Percentiles rank a stretch among this genome's conserved stretches.
Evolutionary conservation across 2,329 filamentous ascomycete genomes (phyloP).

Genomic region (Xylariaceae sp.): DNA sequence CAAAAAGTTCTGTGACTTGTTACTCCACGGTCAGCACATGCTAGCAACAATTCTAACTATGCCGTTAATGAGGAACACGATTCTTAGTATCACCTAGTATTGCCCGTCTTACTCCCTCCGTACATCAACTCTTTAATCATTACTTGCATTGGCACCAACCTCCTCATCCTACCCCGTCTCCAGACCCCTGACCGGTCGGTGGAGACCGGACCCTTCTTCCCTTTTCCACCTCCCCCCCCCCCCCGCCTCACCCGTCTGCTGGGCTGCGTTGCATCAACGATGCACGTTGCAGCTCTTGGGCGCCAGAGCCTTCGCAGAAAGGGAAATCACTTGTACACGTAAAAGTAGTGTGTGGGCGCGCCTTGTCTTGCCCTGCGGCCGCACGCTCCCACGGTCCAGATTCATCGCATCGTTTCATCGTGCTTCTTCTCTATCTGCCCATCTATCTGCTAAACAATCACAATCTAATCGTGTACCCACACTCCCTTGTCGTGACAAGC

Average conservation of each 20-base stretch:
- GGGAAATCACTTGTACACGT: not conserved
- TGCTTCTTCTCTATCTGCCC: constrained; percentile 4
- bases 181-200: not conserved
- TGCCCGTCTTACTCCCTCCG: no score
- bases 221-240: not conserved
- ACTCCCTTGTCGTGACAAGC: constrained; percentile 17
- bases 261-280: not conserved
- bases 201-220: not conserved
- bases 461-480: no score
- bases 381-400: not conserved
- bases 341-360: no score
- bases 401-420: constrained; percentile 9
- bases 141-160: no score
- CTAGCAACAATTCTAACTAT: no score
- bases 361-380: constrained; percentile 2
- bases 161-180: no score
- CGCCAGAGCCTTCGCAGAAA: not conserved
- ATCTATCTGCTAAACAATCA: constrained; percentile 13
- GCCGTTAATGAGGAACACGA: no score
- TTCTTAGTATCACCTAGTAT: no score
- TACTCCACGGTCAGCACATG: no score
- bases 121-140: no score
- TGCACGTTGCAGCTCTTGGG: not conserved
- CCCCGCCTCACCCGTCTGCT: not conserved
- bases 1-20: no score